Percentiles rank a stretch among this genome's conserved stretches.
Evolutionary conservation across 1,284 basidiomycete species (phyloP).

Genomic region (Leccinum fallax): DNA sequence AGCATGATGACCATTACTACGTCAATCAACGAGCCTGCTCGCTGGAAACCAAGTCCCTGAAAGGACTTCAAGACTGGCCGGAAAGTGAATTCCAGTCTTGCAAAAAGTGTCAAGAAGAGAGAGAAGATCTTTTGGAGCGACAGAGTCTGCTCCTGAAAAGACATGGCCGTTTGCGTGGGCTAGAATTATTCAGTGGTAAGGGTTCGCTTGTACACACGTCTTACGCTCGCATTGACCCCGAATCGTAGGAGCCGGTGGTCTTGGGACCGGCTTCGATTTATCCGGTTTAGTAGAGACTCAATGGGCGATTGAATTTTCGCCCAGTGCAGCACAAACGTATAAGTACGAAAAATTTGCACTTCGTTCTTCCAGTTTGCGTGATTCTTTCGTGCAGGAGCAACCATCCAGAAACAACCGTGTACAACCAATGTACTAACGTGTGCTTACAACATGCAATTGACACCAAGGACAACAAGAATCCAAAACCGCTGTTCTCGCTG

Average conservation of each 20-base stretch:
- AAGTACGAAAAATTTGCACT: conserved; percentile 40
- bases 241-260: conserved; percentile 63
- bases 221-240: conserved; percentile 7
- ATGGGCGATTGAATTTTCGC: conserved; percentile 67
- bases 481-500: conserved; percentile 41
- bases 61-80: conserved; percentile 36
- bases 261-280: conserved; percentile 63
- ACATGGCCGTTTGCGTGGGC: conserved; percentile 49
- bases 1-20: conserved; percentile 57
- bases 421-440: conserved; percentile 62
- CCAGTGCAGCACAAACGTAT: conserved; percentile 63
- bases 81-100: conserved; percentile 38
- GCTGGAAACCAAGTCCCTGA: conserved; percentile 17
- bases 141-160: conserved; percentile 35
- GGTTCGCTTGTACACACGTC: conserved; percentile 3
- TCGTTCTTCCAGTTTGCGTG: conserved; percentile 6
- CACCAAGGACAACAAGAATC: conserved; percentile 42
- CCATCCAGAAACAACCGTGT: conserved; percentile 57
- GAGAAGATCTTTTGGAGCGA: conserved; percentile 31
- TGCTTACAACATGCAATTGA: conserved; percentile 61
- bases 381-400: conserved; percentile 47
- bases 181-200: conserved; percentile 68
- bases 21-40: conserved; percentile 40
- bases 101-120: conserved; percentile 40
- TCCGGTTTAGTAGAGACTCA: conserved; percentile 60